Evolutionary conservation across 2,329 filamentous ascomycete species (phyloP), one percentile per base, ranked within the genome.

Genomic region (Cladosporium phlei): DNA sequence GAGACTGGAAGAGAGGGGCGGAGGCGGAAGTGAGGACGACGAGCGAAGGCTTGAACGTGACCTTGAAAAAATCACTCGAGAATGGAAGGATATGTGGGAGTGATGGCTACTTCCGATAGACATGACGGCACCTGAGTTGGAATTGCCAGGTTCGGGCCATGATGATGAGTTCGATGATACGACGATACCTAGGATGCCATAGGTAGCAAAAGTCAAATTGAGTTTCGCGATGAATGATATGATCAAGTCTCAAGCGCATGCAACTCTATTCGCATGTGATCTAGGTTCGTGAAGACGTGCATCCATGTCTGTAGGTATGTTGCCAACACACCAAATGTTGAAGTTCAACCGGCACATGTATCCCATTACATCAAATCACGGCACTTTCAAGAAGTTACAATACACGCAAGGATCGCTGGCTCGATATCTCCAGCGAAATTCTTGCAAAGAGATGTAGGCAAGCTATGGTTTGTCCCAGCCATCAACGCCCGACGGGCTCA

Each of bases 401-500:
- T n/a, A n/a, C n/a, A n/a, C n/a, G 14, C 14, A 25, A 16, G 21
- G 16, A 16, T 30, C 28, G 19, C 32, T 28, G 24, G 42, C 42
- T 37, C 24, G 24, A 22, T 21, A 3, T 45, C 42, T 37, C 42
- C 42, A 35, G 32, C 25, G n/a, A n/a, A n/a, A n/a, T n/a, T n/a
- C 21, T 34, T 20, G 40, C 35, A n/a, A 37, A 35, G 28, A 42
- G 21, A 54, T 62, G 58, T 64, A 59, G 58, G 60, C 60, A 61
- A 69, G 75, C 78, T 80, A 91, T 90, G 87, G 85, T 91, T 91
- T 73, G 80, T 83, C 86, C 85, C 83, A 80, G 85, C 83, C 87
- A 79, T 91, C 86, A 95, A 72, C 58, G 79, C 82, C 85, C 87
- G 75, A 94, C 83, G 87, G 85, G 80, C 86, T 93, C 78, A 81